phyloP scores from a whole-genome alignment of 148 eudicot genomes.

The Silene uniflora region DNA sequence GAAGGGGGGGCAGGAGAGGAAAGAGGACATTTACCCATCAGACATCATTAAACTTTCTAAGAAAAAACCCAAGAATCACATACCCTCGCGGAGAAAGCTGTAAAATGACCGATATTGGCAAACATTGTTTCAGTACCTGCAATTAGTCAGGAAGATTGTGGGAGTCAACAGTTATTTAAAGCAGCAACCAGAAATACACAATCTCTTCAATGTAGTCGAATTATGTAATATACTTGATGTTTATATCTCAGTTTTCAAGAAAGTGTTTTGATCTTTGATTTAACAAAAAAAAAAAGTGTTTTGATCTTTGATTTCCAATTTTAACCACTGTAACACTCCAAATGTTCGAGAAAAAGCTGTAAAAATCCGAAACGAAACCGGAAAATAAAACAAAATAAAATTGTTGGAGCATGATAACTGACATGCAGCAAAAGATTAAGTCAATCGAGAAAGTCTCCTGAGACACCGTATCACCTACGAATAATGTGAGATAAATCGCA shows the following conservation, averaged over 20 bases:
- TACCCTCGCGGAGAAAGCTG: slow-evolving; percentile 71
- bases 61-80: slow-evolving; percentile 18
- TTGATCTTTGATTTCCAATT: no score
- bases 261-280: no score
- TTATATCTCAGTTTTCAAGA: not conserved
- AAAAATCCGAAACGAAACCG: not conserved
- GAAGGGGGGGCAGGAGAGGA: no score
- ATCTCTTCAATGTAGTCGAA: not conserved
- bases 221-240: not conserved
- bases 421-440: not conserved
- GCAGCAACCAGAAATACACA: slow-evolving; percentile 13
- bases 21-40: no score
- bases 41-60: not conserved
- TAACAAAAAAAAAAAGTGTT: no score
- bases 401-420: no score
- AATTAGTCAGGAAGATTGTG: slow-evolving; percentile 23
- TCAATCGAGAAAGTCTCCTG: not conserved
- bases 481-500: no score
- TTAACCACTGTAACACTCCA: no score
- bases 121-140: slow-evolving; percentile 98
- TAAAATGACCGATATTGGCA: slow-evolving; percentile 95
- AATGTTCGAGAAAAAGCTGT: not conserved
- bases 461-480: not conserved
- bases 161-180: slow-evolving; percentile 15
- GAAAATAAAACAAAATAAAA: no score